Evolutionary conservation across 441 rosid species (phyloP).

Genomic region (Gossypium davidsonii): DNA sequence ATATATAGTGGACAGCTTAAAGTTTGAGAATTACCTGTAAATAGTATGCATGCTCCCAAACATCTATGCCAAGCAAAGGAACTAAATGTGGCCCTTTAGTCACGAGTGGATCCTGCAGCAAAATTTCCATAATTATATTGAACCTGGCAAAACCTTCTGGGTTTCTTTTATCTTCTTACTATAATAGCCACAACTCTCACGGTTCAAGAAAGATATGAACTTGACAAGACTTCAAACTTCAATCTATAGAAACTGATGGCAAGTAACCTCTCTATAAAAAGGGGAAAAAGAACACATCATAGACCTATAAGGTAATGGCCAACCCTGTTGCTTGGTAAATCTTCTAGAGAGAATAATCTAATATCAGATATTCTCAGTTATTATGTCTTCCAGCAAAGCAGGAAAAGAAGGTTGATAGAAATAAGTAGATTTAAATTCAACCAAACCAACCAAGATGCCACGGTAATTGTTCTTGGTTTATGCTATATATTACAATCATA

Average conservation of each 20-base stretch:
- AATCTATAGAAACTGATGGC: background rate
- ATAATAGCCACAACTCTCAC: background rate
- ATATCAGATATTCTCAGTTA: background rate
- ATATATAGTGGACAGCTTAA: background rate
- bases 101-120: conserved; percentile 74
- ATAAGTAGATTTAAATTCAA: background rate
- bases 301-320: background rate
- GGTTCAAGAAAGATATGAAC: background rate
- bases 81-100: conserved; percentile 68
- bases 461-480: background rate
- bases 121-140: conserved; percentile 9
- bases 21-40: conserved; percentile 54
- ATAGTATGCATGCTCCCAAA: conserved; percentile 99
- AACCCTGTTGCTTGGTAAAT: background rate
- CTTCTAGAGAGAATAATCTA: background rate
- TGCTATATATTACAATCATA: conserved; percentile 17
- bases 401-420: background rate
- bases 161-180: background rate
- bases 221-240: background rate
- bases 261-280: background rate
- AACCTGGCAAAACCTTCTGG: background rate
- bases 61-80: conserved; percentile 91
- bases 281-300: background rate
- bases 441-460: background rate
- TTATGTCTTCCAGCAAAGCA: background rate